phyloP scores from a whole-genome alignment of 2,329 filamentous ascomycete species.

The Davidsoniella eucalypti region DNA sequence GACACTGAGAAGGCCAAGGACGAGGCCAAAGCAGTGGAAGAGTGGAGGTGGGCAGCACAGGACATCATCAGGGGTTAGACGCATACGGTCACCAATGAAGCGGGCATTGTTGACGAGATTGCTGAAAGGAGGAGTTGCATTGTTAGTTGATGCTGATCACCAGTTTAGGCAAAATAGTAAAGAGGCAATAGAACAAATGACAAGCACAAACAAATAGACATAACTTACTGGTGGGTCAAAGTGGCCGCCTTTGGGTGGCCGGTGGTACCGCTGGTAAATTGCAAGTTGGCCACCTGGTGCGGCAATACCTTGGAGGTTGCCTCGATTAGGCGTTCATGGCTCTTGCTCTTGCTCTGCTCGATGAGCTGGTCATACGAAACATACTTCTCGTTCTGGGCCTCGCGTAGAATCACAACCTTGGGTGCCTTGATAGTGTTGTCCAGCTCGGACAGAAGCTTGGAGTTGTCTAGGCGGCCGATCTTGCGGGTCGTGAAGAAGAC shows the following conservation, averaged over 20 bases:
- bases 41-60: slow-evolving; percentile 71
- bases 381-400: slow-evolving; percentile 37
- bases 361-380: slow-evolving; percentile 44
- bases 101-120: slow-evolving; percentile 49
- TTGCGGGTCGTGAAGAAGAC: slow-evolving; percentile 55
- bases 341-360: slow-evolving; percentile 30
- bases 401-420: slow-evolving; percentile 44
- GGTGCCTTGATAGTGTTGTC: slow-evolving; percentile 27
- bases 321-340: slow-evolving; percentile 33
- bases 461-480: slow-evolving; percentile 51
- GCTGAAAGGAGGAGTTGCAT: slow-evolving; percentile 19
- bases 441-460: slow-evolving; percentile 38
- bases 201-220: no score
- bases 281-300: slow-evolving; percentile 55
- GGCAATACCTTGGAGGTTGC: slow-evolving; percentile 40
- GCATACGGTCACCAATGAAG: slow-evolving; percentile 60
- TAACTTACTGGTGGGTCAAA: slow-evolving; percentile 49
- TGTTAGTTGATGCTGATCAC: neutral
- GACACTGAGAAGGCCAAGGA: slow-evolving; percentile 55
- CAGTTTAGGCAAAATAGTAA: neutral
- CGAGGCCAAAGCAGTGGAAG: slow-evolving; percentile 75
- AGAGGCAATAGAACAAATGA: neutral
- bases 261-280: slow-evolving; percentile 63
- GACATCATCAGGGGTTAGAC: slow-evolving; percentile 46
- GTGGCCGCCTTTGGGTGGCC: slow-evolving; percentile 59